Base-by-base conservation (phyloP, 1,284 basidiomycete genomes). In the Gymnopus androsaceus region DNA sequence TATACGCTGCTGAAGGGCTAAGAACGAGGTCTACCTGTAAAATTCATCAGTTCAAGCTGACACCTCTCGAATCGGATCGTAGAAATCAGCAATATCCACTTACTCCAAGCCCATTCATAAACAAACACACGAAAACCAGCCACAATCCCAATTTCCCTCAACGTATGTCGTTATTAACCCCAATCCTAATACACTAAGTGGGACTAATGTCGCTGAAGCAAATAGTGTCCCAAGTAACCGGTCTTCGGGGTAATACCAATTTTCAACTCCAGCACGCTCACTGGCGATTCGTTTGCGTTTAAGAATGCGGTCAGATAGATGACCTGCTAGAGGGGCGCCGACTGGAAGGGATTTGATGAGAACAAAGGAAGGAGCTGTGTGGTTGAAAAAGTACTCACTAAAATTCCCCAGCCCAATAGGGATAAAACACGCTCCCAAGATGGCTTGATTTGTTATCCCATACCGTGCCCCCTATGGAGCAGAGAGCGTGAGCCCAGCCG, bases 391-490 rank as follows among this genome's bases (percentile, higher is more conserved):
- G 17, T 40, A 66, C 75, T 17, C 55, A 84, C 81, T 64, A 48
- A 86, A 74, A 62, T 87, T 88, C 1, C 87, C 87, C 3, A 81
- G 33, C 1, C 88, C 87, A 4, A 70, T 73, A 0, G 83, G 80
- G 14, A 87, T 72, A 68, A 85, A 88, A 57, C 85, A 77, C 1
- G 76, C 74, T 3, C 88, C 87, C 14, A 87, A 72, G 21, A 87
- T 47, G 0, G 81, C 84, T 52, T 80, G 76, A 64, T 84, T 86
- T 7, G 68, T 67, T 51, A 90, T 84, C 52, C 76, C 69, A 66
- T 88, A 90, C 25, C 77, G 75, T 1, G 72, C 73, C 37, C 81
- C 81, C 82, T 87, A 40, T 46, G 6, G 14, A 59, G 23, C n/a
- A 38, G 19, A 30, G 30, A 17, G 21, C 44, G 52, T 23, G 27